Evolutionary conservation across 495 filamentous ascomycete species (phyloP), one percentile per base, ranked within the genome.

Genomic region (Tuber umbilicatum): DNA sequence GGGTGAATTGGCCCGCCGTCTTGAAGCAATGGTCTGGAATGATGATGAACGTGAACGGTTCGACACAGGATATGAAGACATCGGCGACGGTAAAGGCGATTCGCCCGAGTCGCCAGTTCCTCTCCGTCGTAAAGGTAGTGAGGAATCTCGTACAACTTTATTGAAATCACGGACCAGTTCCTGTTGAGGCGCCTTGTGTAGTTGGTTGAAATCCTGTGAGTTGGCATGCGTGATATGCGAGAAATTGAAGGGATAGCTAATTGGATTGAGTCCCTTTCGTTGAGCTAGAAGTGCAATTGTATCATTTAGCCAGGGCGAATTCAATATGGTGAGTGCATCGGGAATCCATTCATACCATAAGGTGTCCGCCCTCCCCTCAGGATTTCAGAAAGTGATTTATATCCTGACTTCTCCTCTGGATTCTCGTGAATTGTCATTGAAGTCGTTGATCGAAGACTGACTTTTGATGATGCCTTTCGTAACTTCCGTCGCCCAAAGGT

Each of bases 191-290:
- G 77, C 72, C 45, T 79, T 72, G 3, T 79, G 77, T 41, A 79
- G 73, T 35, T 60, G 77, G 47, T 72, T 73, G 68, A 78, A 80
- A 50, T 80, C 75, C n/a, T 69, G 70, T 23, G 78, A 81, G 41
- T 82, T 80, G 45, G 72, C 70, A 70, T 82, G 80, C 12, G 75
- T 75, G 55, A 82, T 64, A 40, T 82, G 81, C 27, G 74, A 78
- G 75, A 82, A 82, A 74, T 82, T 78, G 75, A 80, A 82, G 42
- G 81, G 81, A 69, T 79, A 69, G 70, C 81, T 82, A 37, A 82
- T 82, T 37, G 73, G 72, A 38, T 74, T 71, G 35, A 73, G 50
- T 31, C 39, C 69, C 73, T 81, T 81, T 31, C 75, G 79, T 73
- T 70, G 75, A 72, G 73, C 80, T 81, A 67, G 70, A 74, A 19